phyloP scores from a whole-genome alignment of 1,284 basidiomycete genomes.

The Tilletiaria anomala region DNA sequence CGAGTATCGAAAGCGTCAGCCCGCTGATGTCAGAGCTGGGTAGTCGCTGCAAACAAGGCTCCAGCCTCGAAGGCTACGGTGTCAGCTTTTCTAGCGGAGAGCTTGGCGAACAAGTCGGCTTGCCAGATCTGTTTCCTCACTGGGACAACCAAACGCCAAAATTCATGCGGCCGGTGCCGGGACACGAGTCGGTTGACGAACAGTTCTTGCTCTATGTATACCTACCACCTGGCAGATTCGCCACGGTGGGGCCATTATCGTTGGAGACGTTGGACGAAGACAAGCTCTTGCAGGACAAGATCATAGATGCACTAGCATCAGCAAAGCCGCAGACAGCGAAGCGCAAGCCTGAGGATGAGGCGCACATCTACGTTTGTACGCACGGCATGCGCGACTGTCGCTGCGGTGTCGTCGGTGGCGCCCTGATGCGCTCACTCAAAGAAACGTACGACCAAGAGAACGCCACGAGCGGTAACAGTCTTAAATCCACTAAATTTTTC shows the following conservation, averaged over 20 bases:
- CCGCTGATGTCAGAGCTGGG: constrained; percentile 27
- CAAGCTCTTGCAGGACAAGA: constrained; percentile 5
- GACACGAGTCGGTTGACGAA: constrained; percentile 19
- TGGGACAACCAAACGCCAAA: constrained; percentile 23
- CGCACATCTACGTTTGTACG: constrained; percentile 39
- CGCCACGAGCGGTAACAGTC: constrained; percentile 6
- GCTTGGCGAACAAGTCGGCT: constrained; percentile 2
- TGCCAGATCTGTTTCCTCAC: neutral
- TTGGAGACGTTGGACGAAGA: constrained; percentile 18
- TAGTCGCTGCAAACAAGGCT: constrained; percentile 16
- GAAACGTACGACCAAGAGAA: constrained; percentile 16
- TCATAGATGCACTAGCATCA: constrained; percentile 11
- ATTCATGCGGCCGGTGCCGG: constrained; percentile 18
- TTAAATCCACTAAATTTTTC: constrained; percentile 17
- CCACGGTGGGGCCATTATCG: constrained; percentile 19
- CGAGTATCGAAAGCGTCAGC: constrained; percentile 19
- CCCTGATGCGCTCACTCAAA: constrained; percentile 24
- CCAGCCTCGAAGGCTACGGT: constrained; percentile 23
- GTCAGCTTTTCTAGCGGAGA: constrained; percentile 18
- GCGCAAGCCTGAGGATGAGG: constrained; percentile 8
- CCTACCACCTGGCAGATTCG: constrained; percentile 14
- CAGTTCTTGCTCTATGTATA: constrained; percentile 19
- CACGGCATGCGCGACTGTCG: constrained; percentile 39
- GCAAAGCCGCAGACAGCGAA: constrained; percentile 9
- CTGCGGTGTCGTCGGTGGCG: constrained; percentile 37